A percentile compares a stretch with the other conserved stretches of the same genome.
Conservation (phyloP, 2,329 filamentous ascomycete genomes). For the Macrophomina tecta region DNA sequence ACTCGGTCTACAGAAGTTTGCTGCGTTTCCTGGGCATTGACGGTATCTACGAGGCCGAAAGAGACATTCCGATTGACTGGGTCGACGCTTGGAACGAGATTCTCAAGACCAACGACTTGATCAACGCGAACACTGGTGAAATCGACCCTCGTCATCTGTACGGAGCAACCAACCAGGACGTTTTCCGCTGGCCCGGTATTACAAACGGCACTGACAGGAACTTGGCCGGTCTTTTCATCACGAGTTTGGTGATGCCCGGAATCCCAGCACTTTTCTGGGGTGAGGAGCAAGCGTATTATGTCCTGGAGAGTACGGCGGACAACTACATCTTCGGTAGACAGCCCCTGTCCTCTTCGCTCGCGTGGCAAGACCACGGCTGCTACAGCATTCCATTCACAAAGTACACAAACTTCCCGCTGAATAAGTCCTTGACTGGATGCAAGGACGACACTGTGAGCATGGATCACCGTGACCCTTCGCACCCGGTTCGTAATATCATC, state of each 20-base stretch:
- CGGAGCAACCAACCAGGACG: constrained; percentile 69
- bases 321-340: constrained; percentile 72
- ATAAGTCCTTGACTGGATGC: constrained; percentile 61
- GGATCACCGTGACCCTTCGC: constrained; percentile 68
- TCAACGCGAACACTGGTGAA: constrained; percentile 65
- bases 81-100: constrained; percentile 62
- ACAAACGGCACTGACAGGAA: constrained; percentile 63
- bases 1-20: constrained; percentile 63
- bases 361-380: constrained; percentile 70
- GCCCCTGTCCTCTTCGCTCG: constrained; percentile 65
- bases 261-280: constrained; percentile 68
- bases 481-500: constrained; percentile 65
- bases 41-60: constrained; percentile 14
- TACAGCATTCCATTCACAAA: constrained; percentile 63
- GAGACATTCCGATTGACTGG: constrained; percentile 48
- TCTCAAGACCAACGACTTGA: constrained; percentile 63
- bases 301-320: constrained; percentile 66
- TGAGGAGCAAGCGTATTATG: constrained; percentile 69
- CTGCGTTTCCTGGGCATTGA: constrained; percentile 6
- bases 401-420: constrained; percentile 64
- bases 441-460: constrained; percentile 62
- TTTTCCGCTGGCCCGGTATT: constrained; percentile 68
- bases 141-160: constrained; percentile 71
- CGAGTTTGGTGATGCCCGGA: constrained; percentile 65
- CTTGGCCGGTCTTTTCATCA: constrained; percentile 64